Conservation (phyloP, 1,284 basidiomycete genomes). For the Leccinum solheimii region DNA sequence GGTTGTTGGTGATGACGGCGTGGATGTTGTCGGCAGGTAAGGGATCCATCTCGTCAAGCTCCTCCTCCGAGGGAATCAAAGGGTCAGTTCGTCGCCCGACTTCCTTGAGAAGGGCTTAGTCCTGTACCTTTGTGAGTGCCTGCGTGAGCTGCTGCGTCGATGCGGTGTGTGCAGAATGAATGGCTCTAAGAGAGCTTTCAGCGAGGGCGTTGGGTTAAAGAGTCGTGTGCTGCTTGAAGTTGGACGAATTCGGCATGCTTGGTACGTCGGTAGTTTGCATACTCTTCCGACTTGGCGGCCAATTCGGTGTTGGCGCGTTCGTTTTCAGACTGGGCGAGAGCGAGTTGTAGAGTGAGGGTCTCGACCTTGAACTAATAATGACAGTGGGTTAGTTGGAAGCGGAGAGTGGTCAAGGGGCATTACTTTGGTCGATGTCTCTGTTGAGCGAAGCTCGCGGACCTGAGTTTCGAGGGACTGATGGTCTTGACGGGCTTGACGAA, state of each 20-base stretch:
- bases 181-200: slow-evolving; percentile 63
- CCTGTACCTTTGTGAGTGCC: slow-evolving; percentile 63
- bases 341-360: slow-evolving; percentile 74
- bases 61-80: slow-evolving; percentile 69
- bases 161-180: slow-evolving; percentile 67
- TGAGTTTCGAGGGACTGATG: slow-evolving; percentile 64
- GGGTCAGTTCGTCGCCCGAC: slow-evolving; percentile 82
- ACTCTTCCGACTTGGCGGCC: slow-evolving; percentile 66
- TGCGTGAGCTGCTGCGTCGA: slow-evolving; percentile 71
- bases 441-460: slow-evolving; percentile 66
- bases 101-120: slow-evolving; percentile 64
- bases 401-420: neutral
- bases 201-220: slow-evolving; percentile 60
- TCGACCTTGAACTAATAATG: slow-evolving; percentile 67
- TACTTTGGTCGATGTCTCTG: slow-evolving; percentile 71
- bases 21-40: slow-evolving; percentile 62
- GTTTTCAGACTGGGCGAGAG: slow-evolving; percentile 71
- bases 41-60: slow-evolving; percentile 54
- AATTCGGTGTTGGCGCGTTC: slow-evolving; percentile 67
- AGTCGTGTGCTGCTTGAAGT: slow-evolving; percentile 71
- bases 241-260: slow-evolving; percentile 75
- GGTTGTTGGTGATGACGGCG: slow-evolving; percentile 83
- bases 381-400: neutral
- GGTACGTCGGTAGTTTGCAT: slow-evolving; percentile 65
- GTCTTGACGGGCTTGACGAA: slow-evolving; percentile 76